Evolutionary conservation across 176 grass and related monocot species (phyloP).

Genomic region (Avena atlantica): DNA sequence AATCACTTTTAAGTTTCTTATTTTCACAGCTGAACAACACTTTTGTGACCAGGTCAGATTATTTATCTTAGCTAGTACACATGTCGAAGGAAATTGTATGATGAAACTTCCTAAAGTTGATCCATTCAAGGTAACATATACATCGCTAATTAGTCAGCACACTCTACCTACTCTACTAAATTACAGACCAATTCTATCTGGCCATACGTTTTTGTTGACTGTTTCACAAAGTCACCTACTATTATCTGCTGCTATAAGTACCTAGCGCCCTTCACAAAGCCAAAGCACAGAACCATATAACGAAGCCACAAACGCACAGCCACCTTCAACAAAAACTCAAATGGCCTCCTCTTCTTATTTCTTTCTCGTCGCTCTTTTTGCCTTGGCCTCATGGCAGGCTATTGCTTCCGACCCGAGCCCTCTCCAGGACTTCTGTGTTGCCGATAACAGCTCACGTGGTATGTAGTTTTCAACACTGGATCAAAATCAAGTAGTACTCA

Average conservation of each 20-base stretch:
- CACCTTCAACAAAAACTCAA: neutral
- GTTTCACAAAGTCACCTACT: too few species aligned
- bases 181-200: too few species aligned
- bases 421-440: neutral
- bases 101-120: too few species aligned
- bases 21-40: neutral
- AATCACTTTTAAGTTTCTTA: too few species aligned
- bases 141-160: too few species aligned
- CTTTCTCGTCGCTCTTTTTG: neutral
- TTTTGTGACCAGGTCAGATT: neutral
- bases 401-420: neutral
- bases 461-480: neutral
- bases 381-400: neutral
- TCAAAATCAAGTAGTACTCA: too few species aligned
- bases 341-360: neutral
- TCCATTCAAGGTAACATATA: too few species aligned
- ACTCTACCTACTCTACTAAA: too few species aligned
- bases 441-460: slow-evolving; percentile 27
- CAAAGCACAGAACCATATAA: neutral
- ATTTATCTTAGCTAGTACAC: neutral
- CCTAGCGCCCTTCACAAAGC: neutral
- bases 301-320: neutral
- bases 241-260: too few species aligned
- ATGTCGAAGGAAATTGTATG: too few species aligned
- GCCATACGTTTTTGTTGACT: too few species aligned